A percentile compares a stretch with the other conserved stretches of the same genome.
Evolutionary conservation across 2,329 filamentous ascomycete genomes (phyloP).

Genomic region (Trichoderma aggressivum): DNA sequence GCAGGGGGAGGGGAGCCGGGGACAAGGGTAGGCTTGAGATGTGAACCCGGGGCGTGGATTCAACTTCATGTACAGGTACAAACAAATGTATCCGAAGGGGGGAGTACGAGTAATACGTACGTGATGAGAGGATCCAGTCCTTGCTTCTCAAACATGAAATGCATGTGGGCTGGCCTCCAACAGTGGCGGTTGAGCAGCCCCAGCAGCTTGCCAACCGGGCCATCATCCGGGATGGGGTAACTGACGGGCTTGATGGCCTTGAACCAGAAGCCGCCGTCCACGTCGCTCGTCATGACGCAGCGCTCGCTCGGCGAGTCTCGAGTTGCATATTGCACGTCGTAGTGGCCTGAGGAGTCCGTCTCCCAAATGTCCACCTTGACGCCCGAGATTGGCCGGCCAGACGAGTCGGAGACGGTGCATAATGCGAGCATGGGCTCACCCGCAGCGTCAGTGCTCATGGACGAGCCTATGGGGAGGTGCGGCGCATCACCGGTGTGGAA

Average conservation of each 20-base stretch:
- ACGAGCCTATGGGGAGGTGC: constrained; percentile 46
- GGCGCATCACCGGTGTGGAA: constrained; percentile 74
- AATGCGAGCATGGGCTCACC: constrained; percentile 65
- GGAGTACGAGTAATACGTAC: constrained; percentile 54
- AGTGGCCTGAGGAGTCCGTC: constrained; percentile 69
- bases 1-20: not conserved
- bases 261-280: constrained; percentile 62
- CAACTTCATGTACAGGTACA: not conserved
- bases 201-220: constrained; percentile 74
- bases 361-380: constrained; percentile 78
- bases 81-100: not conserved
- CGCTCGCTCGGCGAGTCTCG: constrained; percentile 41
- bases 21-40: not conserved
- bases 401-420: constrained; percentile 61
- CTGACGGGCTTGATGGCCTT: constrained; percentile 78
- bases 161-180: constrained; percentile 74
- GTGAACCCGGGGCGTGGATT: not conserved
- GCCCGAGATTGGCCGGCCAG: constrained; percentile 55
- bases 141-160: constrained; percentile 83
- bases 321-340: constrained; percentile 69
- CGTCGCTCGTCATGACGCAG: constrained; percentile 29
- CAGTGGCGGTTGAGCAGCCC: constrained; percentile 66
- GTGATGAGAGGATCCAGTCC: constrained; percentile 80
- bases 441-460: constrained; percentile 61
- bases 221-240: constrained; percentile 82